Conservation (phyloP, 495 filamentous ascomycete species). For the Hypoxylon trugodes region DNA sequence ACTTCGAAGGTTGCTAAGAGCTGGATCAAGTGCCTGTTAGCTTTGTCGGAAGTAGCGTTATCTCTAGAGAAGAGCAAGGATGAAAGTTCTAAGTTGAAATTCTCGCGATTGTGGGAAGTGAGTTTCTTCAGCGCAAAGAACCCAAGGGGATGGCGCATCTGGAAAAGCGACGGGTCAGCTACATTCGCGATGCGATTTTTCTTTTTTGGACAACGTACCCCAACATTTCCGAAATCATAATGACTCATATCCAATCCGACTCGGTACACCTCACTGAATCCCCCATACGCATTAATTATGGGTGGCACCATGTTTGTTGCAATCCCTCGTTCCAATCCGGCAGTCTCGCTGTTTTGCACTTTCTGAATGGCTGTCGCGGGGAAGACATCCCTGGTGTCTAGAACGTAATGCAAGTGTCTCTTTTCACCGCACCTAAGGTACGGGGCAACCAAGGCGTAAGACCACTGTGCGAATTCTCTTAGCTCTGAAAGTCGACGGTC, state of each 20-base stretch:
- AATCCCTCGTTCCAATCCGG: neutral
- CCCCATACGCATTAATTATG: constrained; percentile 1
- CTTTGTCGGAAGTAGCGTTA: neutral
- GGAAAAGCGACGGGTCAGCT: neutral
- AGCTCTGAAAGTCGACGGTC: neutral
- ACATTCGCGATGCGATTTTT: neutral
- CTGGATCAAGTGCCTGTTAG: constrained; percentile 16
- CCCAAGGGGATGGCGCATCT: constrained; percentile 13
- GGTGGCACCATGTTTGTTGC: neutral
- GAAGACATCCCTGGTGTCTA: constrained; percentile 16
- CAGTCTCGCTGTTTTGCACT: neutral
- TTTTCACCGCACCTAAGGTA: neutral
- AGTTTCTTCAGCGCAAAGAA: constrained; percentile 33
- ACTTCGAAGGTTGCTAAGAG: constrained; percentile 35
- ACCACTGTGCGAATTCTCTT: constrained; percentile 12
- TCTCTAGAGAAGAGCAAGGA: constrained; percentile 36
- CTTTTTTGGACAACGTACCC: constrained; percentile 15
- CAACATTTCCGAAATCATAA: constrained; percentile 11
- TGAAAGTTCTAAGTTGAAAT: constrained; percentile 26
- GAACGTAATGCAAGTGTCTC: constrained; percentile 20
- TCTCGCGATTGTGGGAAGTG: constrained; percentile 1
- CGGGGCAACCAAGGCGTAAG: constrained; percentile 17
- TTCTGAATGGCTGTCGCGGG: constrained; percentile 2
- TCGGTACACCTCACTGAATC: constrained; percentile 27
- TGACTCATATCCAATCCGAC: constrained; percentile 24